Percentiles rank a stretch among this genome's conserved stretches.
Evolutionary conservation across 2,329 filamentous ascomycete species (phyloP).

Genomic region (Pseudogymnoascus sp.): DNA sequence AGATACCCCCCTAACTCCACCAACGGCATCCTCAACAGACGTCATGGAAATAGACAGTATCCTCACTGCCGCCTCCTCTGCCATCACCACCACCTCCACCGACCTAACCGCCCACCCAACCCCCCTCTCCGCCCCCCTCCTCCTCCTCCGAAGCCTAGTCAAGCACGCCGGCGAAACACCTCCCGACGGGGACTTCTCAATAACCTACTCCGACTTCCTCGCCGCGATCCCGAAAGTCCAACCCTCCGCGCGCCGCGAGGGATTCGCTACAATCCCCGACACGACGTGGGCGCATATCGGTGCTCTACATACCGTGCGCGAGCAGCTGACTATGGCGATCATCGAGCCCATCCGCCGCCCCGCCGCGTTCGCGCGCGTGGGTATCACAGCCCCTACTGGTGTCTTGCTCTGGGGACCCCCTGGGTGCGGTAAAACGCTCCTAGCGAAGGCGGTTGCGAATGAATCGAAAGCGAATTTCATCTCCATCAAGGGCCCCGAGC

Average conservation of each 20-base stretch:
- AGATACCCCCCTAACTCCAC: not conserved
- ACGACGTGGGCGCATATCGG: slow-evolving; percentile 92
- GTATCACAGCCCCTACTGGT: slow-evolving; percentile 73
- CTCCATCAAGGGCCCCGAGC: slow-evolving; percentile 89
- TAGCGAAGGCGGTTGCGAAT: slow-evolving; percentile 93
- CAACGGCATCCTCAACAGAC: not conserved
- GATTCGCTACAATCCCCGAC: slow-evolving; percentile 88
- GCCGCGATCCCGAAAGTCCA: slow-evolving; percentile 66
- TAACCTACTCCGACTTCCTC: slow-evolving; percentile 63
- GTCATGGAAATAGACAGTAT: slow-evolving; percentile 29
- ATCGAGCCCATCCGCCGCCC: slow-evolving; percentile 83
- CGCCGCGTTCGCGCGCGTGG: slow-evolving; percentile 65
- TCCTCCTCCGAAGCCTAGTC: slow-evolving; percentile 44
- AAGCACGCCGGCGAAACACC: slow-evolving; percentile 43
- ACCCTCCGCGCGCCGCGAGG: slow-evolving; percentile 80
- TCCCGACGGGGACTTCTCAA: slow-evolving; percentile 46
- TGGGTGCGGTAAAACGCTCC: slow-evolving; percentile 90
- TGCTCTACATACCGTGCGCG: slow-evolving; percentile 68
- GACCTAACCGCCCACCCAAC: slow-evolving; percentile 3
- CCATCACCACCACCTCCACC: slow-evolving; percentile 18
- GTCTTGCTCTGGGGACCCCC: slow-evolving; percentile 95
- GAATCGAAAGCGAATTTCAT: slow-evolving; percentile 97
- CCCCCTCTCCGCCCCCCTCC: slow-evolving; percentile 27
- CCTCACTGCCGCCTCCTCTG: slow-evolving; percentile 2
- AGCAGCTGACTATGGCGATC: slow-evolving; percentile 76